Evolutionary conservation across 495 filamentous ascomycete genomes (phyloP), one percentile per base, ranked within the genome.

Genomic region (Venustampulla echinocandica): DNA sequence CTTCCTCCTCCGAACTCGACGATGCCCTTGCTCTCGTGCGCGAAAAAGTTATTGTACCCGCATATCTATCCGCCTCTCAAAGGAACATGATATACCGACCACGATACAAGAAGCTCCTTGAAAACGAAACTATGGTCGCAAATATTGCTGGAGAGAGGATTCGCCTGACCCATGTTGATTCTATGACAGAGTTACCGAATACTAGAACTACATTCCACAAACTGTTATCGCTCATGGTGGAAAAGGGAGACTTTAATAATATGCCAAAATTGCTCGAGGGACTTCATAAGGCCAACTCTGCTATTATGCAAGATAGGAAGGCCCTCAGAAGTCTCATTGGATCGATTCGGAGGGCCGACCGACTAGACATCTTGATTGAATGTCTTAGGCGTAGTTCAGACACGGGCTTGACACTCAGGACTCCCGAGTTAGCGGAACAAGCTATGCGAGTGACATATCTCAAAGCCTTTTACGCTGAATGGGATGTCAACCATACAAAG

Each of bases 41-140:
- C 47, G 55, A 73, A 47, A 69, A 80, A 37, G 64, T 83, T 57
- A 78, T 90, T 61, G 70, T 87, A 11, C 81, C 82, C 1, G 54
- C 64, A 6, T 76, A 77, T 53, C 75, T 90, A 2, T 55, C 65
- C n/a, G 40, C 48, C 10, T 65, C 64, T 1, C 80, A 85, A 53
- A 69, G 67, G 52, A 69, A 69, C 39, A 69, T 73, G 37, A 65
- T 85, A 44, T 76, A 69, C 67, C 65, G 66, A 20, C 33, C 56
- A 23, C 70, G 65, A 35, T 69, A 80, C 56, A 63, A 71, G 51
- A 61, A 69, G 37, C 54, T 61, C 41, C 70, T 89, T 34, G 52
- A 66, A 13, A 56, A 69, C 2, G 75, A 87, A 47, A 81, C 81
- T 9, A 63, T 84, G 37, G 74, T 56, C 36, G 72, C 85, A 28